A percentile compares a stretch with the other conserved stretches of the same genome.
These are phyloP conservation scores for Neonectria sp. DNA, from an alignment of 2,329 filamentous ascomycete genomes.

Conservation along the genomic window DNA sequence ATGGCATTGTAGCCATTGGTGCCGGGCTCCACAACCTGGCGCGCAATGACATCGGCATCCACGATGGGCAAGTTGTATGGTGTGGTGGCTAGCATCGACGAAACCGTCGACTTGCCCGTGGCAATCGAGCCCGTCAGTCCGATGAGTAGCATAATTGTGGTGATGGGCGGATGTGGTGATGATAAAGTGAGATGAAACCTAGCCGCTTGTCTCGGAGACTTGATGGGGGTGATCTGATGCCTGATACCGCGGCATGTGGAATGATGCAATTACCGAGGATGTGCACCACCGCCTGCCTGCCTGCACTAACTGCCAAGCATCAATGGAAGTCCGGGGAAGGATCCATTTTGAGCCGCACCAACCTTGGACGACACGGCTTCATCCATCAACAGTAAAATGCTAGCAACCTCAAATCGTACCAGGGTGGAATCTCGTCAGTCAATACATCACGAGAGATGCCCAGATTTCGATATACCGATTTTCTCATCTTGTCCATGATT, in stretches of 20 bases:
- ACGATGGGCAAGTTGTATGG: constrained; percentile 92
- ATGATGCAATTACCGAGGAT: constrained; percentile 46
- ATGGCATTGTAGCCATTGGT: constrained; percentile 88
- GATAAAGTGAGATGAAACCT: background rate
- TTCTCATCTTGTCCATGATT: background rate
- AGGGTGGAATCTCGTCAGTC: background rate
- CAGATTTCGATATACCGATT: background rate
- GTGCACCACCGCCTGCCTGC: background rate
- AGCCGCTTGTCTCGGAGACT: constrained; percentile 2
- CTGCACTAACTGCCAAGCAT: constrained; percentile 2
- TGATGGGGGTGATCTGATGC: constrained; percentile 36
- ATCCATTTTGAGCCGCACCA: constrained; percentile 18
- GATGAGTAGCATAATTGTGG: constrained; percentile 84
- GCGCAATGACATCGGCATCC: constrained; percentile 93
- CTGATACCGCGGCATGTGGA: constrained; percentile 3
- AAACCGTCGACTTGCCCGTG: constrained; percentile 98
- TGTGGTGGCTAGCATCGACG: constrained; percentile 81
- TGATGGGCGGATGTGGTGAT: background rate
- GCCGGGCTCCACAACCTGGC: constrained; percentile 94
- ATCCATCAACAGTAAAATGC: background rate
- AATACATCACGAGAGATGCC: background rate
- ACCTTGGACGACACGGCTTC: constrained; percentile 28
- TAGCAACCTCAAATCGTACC: background rate
- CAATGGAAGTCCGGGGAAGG: constrained; percentile 20
- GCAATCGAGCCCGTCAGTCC: constrained; percentile 97